These are phyloP conservation scores for Clitoria ternatea DNA, from an alignment of 306 rosid genomes.

Conservation along the genomic window DNA sequence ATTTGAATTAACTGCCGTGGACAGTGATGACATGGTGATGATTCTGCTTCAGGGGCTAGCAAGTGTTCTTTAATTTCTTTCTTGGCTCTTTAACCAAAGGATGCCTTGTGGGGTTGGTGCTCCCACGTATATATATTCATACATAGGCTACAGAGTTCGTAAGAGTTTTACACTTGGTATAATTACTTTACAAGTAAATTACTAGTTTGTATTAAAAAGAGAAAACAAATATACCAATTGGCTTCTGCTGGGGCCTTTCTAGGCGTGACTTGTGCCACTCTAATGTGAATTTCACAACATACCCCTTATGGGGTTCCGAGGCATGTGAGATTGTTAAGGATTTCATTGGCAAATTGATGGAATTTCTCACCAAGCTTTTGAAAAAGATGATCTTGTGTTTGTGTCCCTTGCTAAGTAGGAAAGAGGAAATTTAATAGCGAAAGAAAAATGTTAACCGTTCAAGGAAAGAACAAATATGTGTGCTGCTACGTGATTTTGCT, in stretches of 20 bases:
- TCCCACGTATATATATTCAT: neutral
- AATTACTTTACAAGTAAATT: neutral
- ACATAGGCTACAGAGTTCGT: conserved; percentile 5
- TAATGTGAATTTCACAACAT: conserved; percentile 21
- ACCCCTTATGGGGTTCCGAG: conserved; percentile 1
- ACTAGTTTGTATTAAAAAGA: neutral
- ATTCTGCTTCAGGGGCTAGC: neutral
- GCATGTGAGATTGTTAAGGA: neutral
- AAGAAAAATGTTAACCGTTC: neutral
- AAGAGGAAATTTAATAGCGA: neutral
- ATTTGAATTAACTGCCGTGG: conserved; percentile 6
- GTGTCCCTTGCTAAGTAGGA: neutral
- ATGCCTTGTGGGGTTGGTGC: conserved; percentile 1
- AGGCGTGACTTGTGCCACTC: conserved; percentile 19
- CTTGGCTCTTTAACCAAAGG: neutral
- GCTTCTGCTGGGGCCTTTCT: conserved; percentile 27
- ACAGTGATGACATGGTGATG: conserved; percentile 30
- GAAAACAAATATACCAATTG: conserved; percentile 12
- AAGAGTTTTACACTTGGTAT: conserved; percentile 28
- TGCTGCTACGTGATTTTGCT: neutral
- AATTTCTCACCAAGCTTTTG: neutral
- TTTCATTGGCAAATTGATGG: conserved; percentile 6
- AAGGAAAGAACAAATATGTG: conserved; percentile 22
- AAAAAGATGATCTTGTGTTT: neutral
- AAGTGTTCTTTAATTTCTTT: neutral